Evolutionary conservation across 2,329 filamentous ascomycete species (phyloP).

Genomic region (Fusarium stilboides): DNA sequence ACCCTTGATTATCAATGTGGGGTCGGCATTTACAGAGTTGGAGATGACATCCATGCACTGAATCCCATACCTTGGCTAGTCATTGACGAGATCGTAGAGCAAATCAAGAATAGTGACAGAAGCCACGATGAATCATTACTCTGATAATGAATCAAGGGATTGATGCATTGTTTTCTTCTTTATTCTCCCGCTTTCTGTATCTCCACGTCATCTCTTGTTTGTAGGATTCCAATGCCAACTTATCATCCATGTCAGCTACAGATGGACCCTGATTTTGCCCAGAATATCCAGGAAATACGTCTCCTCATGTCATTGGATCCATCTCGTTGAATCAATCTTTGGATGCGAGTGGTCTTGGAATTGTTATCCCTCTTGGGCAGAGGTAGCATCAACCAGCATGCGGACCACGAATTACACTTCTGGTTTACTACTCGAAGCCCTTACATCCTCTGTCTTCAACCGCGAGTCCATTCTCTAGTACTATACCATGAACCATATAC

Average conservation of each 20-base stretch:
- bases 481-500: not conserved
- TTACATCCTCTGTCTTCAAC: not conserved
- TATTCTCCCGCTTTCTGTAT: not conserved
- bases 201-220: slow-evolving; percentile 20
- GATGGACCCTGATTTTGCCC: slow-evolving; percentile 3
- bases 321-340: not conserved
- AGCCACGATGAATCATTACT: slow-evolving; percentile 31
- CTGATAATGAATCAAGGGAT: too few relatives aligned
- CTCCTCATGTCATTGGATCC: not conserved
- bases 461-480: not conserved
- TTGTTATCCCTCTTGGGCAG: not conserved
- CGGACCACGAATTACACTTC: not conserved
- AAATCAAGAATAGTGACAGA: not conserved
- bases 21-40: slow-evolving; percentile 8
- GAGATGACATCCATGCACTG: slow-evolving; percentile 2
- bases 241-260: slow-evolving; percentile 3
- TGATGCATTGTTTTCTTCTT: not conserved
- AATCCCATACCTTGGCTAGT: not conserved
- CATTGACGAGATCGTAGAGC: not conserved
- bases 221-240: not conserved
- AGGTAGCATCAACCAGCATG: not conserved
- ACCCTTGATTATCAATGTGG: slow-evolving; percentile 16
- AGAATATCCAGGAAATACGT: slow-evolving; percentile 8
- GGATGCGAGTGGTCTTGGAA: not conserved
- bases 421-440: not conserved